Percentiles rank a stretch among this genome's conserved stretches.
Conservation (phyloP, 2,329 filamentous ascomycete genomes). For the Gyromitra esculenta region DNA sequence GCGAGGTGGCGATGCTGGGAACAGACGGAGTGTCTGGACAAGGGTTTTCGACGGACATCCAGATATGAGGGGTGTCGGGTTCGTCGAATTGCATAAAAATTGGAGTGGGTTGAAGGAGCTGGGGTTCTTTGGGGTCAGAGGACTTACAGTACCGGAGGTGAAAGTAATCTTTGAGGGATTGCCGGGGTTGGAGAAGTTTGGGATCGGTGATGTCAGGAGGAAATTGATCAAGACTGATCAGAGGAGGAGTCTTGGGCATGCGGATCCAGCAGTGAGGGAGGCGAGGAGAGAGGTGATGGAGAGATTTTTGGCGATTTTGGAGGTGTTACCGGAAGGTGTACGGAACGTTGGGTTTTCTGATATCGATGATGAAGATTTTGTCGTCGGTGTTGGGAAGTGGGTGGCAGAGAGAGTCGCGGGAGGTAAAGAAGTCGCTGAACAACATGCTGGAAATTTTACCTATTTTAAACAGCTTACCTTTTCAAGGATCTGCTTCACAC, state of each 20-base stretch:
- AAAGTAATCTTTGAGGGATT: slow-evolving; percentile 39
- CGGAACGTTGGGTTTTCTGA: slow-evolving; percentile 46
- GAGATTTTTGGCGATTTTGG: slow-evolving; percentile 80
- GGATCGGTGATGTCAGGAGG: slow-evolving; percentile 62
- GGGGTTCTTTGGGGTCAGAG: slow-evolving; percentile 51
- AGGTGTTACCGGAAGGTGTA: slow-evolving; percentile 79
- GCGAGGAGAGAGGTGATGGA: slow-evolving; percentile 86
- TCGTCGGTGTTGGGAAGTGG: slow-evolving; percentile 44
- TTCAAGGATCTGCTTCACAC: slow-evolving; percentile 43
- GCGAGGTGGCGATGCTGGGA: slow-evolving; percentile 48
- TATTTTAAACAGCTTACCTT: slow-evolving; percentile 46
- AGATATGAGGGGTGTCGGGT: slow-evolving; percentile 49
- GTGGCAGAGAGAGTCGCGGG: slow-evolving; percentile 24
- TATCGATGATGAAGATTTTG: slow-evolving; percentile 49
- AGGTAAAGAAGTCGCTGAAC: slow-evolving; percentile 6
- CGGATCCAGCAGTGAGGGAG: slow-evolving; percentile 71
- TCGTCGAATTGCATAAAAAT: slow-evolving; percentile 48
- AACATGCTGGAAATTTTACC: background rate
- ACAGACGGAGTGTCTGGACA: slow-evolving; percentile 44
- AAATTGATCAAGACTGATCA: slow-evolving; percentile 68
- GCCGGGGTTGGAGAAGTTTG: slow-evolving; percentile 47
- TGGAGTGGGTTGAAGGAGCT: slow-evolving; percentile 50
- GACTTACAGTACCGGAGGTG: slow-evolving; percentile 37
- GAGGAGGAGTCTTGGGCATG: slow-evolving; percentile 54
- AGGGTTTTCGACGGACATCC: slow-evolving; percentile 52